Base-by-base conservation (phyloP, 208 protist genomes). In the Wallacemonas sp. region DNA sequence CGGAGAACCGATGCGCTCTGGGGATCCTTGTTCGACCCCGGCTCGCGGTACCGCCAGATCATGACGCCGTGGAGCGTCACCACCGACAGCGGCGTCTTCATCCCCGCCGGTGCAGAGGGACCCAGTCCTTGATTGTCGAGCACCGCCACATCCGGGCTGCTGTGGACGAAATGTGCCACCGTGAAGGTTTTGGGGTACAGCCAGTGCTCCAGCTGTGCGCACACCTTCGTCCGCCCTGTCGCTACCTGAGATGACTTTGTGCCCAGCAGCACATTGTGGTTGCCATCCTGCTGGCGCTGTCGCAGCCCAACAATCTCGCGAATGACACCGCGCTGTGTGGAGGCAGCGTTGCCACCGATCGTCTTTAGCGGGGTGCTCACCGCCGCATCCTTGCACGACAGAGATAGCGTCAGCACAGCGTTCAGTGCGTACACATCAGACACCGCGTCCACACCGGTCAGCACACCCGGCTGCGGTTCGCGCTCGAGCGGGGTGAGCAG, bases 11-110 rank as follows among this genome's bases (percentile, higher is more conserved):
- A 24, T 4, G 27, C 52, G 61, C 52, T 57, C 13, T 74, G 53
- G 38, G 55, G 37, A 26, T 62, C 71, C 4, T 62, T 48, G 36
- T 52, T 68, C 27, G 68, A 66, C 1, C 73, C 71, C 38, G 63
- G 22, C 29, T 66, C 73, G 32, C 71, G 70, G 71, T 87, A 81
- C 32, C 70, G 77, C 89, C 89, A 95, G 3, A 74, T 34, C 79
- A 95, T 88, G 26, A 89, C 72, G 5, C 90, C 90, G 55, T 95
- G 90, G 26, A 95, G 34, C 12, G 87, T 95, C 22, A 93, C 77
- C 0, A 93, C 62, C 5, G 81, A 81, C 19, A 94, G 62, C 0
- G 84, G 82, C 39, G 75, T 64, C 70, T 85, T 87, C 82, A 94
- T 84, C 3, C 48, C 61, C 22, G 76, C 73, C 3, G 71, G 33